phyloP scores from a whole-genome alignment of 1,284 basidiomycete species.

The Tilletiopsis washingtonensis region DNA sequence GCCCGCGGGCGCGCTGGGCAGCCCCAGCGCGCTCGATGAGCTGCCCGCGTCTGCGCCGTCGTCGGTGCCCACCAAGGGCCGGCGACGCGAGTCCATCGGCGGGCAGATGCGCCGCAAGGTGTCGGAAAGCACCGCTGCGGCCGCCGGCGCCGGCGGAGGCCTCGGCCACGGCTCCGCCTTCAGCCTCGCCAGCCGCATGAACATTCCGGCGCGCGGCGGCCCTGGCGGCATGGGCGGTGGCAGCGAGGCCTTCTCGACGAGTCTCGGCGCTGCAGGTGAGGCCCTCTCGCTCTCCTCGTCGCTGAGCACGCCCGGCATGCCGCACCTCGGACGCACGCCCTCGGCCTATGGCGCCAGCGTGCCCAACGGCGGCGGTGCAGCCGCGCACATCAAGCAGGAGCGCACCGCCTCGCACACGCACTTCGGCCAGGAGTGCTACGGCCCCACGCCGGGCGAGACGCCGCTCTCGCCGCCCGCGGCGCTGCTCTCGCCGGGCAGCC shows the following conservation, averaged over 20 bases:
- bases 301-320: slow-evolving; percentile 15
- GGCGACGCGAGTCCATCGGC: slow-evolving; percentile 32
- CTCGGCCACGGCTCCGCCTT: slow-evolving; percentile 20
- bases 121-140: slow-evolving; percentile 18
- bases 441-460: slow-evolving; percentile 28
- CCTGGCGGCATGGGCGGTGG: too few species aligned
- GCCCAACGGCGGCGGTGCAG: slow-evolving; percentile 11
- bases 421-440: slow-evolving; percentile 37
- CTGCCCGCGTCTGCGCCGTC: slow-evolving; percentile 16
- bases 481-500: slow-evolving; percentile 49
- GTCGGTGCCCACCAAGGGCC: slow-evolving; percentile 24
- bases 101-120: slow-evolving; percentile 28
- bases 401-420: slow-evolving; percentile 21
- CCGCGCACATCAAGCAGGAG: slow-evolving; percentile 12
- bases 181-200: slow-evolving; percentile 17
- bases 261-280: slow-evolving; percentile 42
- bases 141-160: slow-evolving; percentile 23
- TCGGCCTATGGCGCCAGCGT: slow-evolving; percentile 17
- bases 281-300: slow-evolving; percentile 12
- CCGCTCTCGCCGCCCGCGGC: slow-evolving; percentile 32
- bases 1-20: too few species aligned
- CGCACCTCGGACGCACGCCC: slow-evolving; percentile 17
- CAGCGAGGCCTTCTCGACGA: slow-evolving; percentile 31
- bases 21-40: too few species aligned
- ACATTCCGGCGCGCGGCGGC: slow-evolving; percentile 18